Evolutionary conservation across 2,329 filamentous ascomycete genomes (phyloP), one percentile per base, ranked within the genome.

Genomic region (Fusarium lyarnte): DNA sequence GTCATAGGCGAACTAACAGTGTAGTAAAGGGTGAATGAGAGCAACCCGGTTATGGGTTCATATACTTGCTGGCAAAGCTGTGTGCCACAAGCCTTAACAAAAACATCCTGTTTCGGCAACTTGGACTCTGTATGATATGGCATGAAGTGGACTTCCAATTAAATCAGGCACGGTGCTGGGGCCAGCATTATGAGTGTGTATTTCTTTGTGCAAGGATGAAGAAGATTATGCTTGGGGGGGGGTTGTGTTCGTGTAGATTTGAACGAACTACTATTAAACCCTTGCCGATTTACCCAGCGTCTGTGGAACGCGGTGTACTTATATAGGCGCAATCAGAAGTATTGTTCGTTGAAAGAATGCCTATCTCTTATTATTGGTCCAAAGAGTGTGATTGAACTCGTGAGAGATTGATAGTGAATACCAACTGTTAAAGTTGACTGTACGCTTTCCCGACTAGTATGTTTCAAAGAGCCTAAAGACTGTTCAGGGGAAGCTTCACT

Each of bases 301-400:
- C 3, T 0, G 14, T 17, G 45, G 45, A 23, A n/a, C 3, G 2
- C 3, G 13, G 14, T 4, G 11, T 5, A 19, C 11, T 49, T n/a
- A 33, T 23, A 49, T 49, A 33, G 8, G 11, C 11, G 3, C 16
- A 4, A 8, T 23, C 1, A 13, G n/a, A 10, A 19, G 4, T 23
- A 0, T 19, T 10, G 16, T 19, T 23, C 8, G 11, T 9, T 5
- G 1, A 12, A 23, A 4, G 4, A 2, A 19, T 13, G 11, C 19
- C 8, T 19, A 8, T 17, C 2, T 36, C 35, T 36, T 36, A 2
- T 8, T 6, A 13, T 19, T 10, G 16, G 5, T 10, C 16, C 16
- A 33, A 23, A 19, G 27, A 14, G 19, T 29, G 25, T 29, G 19
- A 21, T 16, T 6, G 6, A 23, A 49, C 29, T 14, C 19, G 5